phyloP scores from a whole-genome alignment of 345 rosid genomes.

The Anastatica hierochuntica region DNA sequence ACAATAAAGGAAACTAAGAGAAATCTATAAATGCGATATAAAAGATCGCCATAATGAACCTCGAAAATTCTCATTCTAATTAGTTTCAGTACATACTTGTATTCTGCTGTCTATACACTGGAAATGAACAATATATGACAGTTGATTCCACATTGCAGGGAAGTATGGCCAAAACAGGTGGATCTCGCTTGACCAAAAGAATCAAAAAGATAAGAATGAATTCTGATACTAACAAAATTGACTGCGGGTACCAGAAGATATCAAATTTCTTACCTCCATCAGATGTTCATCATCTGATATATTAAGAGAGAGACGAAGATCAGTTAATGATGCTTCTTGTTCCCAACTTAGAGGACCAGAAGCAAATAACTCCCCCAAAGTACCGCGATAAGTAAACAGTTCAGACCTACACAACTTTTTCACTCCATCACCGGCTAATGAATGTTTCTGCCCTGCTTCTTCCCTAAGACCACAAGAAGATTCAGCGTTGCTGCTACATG shows the following conservation, averaged over 20 bases:
- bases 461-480: slow-evolving; percentile 24
- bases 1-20: neutral
- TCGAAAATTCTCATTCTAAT: too few species aligned
- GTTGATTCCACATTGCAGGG: slow-evolving; percentile 20
- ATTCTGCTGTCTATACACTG: slow-evolving; percentile 11
- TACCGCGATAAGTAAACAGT: slow-evolving; percentile 52
- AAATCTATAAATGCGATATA: neutral
- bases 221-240: slow-evolving; percentile 33
- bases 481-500: slow-evolving; percentile 45
- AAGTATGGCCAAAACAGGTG: neutral
- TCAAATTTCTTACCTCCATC: slow-evolving; percentile 62
- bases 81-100: slow-evolving; percentile 18
- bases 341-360: slow-evolving; percentile 88
- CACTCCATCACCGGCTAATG: slow-evolving; percentile 30
- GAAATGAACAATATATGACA: slow-evolving; percentile 12
- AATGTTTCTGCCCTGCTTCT: slow-evolving; percentile 22
- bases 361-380: slow-evolving; percentile 53
- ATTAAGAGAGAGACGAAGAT: slow-evolving; percentile 68
- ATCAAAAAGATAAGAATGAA: slow-evolving; percentile 9
- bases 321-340: slow-evolving; percentile 67
- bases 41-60: slow-evolving; percentile 4
- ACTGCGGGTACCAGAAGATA: slow-evolving; percentile 43
- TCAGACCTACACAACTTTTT: slow-evolving; percentile 53
- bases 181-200: too few species aligned
- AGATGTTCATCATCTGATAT: slow-evolving; percentile 86